Conservation (phyloP, 2,329 filamentous ascomycete genomes). For the Diaporthe velutina region DNA sequence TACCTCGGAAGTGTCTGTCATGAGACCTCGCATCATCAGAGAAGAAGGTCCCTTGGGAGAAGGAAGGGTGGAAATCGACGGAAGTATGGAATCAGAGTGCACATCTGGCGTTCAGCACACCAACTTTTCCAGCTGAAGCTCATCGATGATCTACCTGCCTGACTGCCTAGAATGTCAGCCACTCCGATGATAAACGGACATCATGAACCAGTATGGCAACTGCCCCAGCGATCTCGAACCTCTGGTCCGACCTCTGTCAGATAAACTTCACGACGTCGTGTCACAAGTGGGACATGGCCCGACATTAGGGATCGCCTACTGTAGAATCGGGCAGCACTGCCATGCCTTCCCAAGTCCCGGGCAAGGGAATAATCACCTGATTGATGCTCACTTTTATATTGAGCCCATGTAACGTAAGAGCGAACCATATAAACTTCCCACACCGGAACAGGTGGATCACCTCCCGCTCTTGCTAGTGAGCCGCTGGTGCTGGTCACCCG, state of each 20-base stretch:
- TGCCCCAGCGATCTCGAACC: background rate
- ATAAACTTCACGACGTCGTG: slow-evolving; percentile 8
- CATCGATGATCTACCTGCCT: background rate
- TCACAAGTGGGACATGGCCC: background rate
- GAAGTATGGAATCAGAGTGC: background rate
- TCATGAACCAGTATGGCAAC: background rate
- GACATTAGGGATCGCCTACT: background rate
- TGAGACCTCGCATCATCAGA: background rate
- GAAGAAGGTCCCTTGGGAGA: too few relatives aligned
- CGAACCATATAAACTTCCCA: background rate
- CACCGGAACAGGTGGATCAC: background rate
- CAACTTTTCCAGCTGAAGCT: background rate
- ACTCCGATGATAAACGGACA: background rate
- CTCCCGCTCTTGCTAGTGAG: too few relatives aligned
- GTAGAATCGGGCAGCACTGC: background rate
- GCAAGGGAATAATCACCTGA: slow-evolving; percentile 2
- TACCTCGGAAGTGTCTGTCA: background rate
- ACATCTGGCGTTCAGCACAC: background rate
- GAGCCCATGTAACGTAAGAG: slow-evolving; percentile 17
- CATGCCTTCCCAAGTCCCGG: background rate
- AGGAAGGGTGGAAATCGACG: background rate
- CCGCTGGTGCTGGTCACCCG: background rate
- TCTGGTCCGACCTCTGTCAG: background rate
- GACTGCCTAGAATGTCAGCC: background rate
- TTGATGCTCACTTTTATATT: slow-evolving; percentile 4